These are phyloP conservation scores for Phytopythium delawarense DNA, from an alignment of 352 stramenopile genomes.

Conservation along the genomic window DNA sequence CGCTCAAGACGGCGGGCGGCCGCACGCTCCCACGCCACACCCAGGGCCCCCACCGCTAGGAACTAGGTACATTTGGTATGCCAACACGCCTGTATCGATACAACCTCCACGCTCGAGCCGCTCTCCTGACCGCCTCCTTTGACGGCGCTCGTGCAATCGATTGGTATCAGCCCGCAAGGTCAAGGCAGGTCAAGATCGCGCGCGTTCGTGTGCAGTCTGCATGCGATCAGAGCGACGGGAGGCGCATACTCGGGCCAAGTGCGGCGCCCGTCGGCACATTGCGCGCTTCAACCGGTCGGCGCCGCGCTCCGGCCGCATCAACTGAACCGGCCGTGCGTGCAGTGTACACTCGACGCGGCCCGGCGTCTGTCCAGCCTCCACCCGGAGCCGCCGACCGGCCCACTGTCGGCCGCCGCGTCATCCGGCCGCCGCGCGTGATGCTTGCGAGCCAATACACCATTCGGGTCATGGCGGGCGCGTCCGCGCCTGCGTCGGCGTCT, in stretches of 20 bases:
- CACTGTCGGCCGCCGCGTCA: constrained; percentile 1
- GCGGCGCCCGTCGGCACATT: background rate
- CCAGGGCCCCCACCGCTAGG: constrained; percentile 1
- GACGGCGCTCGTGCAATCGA: no score
- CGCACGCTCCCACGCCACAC: no score
- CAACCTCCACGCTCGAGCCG: background rate
- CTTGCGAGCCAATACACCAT: background rate
- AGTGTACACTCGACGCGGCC: no score
- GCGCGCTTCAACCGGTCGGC: constrained; percentile 1
- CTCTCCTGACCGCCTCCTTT: no score
- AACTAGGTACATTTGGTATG: background rate
- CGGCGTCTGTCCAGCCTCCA: no score
- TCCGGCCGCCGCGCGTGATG: background rate
- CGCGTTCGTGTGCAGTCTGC: background rate
- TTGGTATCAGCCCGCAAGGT: no score
- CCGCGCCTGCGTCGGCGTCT: background rate
- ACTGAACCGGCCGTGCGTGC: no score
- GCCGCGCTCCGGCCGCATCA: no score
- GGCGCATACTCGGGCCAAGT: background rate
- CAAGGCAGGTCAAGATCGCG: background rate
- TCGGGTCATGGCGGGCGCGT: background rate
- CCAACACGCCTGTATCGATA: constrained; percentile 5
- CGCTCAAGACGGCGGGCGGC: background rate
- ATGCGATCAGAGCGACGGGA: background rate
- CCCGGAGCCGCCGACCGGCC: background rate